Conservation (phyloP, 306 rosid species). For the barrel medic (Medicago truncatula) region MtrunA17r5.0-ANR NC_053046.1:32110501-32111000, state of each 20-base stretch:
- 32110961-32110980: background rate
- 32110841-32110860: conserved; percentile 12
- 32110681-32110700: conserved; percentile 12
- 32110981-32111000: background rate
- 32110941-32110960: background rate
- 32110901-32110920: background rate
- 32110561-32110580: conserved; percentile 78
- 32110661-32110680: conserved; percentile 83
- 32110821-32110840: background rate
- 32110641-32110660: conserved; percentile 96
- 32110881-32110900: conserved; percentile 2
- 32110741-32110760: conserved; percentile 8
- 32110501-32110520: conserved; percentile 82
- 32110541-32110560: conserved; percentile 81
- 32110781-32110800: background rate
- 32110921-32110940: background rate
- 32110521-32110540: conserved; percentile 89
- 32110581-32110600: conserved; percentile 80
- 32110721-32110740: background rate
- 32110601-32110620: conserved; percentile 84
- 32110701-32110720: conserved; percentile 14
- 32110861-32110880: conserved; percentile 5
- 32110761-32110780: conserved; percentile 9
- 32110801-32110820: background rate
- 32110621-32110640: conserved; percentile 93